Conservation (phyloP, 345 rosid genomes). For the Anastatica hierochuntica region DNA sequence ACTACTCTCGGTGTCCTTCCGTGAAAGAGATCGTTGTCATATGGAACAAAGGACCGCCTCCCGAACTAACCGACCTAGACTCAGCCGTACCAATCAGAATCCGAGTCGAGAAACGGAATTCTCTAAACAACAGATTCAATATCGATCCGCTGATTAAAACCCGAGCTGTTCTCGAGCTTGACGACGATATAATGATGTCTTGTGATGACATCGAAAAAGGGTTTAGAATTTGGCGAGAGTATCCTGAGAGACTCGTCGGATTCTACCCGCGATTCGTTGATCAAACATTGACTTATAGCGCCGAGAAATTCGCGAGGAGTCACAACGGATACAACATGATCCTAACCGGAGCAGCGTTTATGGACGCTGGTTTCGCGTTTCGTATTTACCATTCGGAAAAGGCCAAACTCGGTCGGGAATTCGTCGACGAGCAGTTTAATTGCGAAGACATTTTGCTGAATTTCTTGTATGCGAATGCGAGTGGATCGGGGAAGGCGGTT, state of each 20-base stretch:
- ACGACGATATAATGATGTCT: slow-evolving; percentile 91
- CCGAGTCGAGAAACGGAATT: slow-evolving; percentile 58
- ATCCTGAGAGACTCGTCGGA: slow-evolving; percentile 81
- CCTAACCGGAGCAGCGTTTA: slow-evolving; percentile 92
- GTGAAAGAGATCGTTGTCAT: slow-evolving; percentile 90
- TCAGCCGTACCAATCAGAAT: slow-evolving; percentile 85
- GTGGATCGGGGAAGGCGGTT: slow-evolving; percentile 37
- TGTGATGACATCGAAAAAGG: slow-evolving; percentile 81
- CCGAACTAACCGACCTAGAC: slow-evolving; percentile 49
- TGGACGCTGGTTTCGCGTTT: slow-evolving; percentile 56
- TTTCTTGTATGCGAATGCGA: slow-evolving; percentile 74
- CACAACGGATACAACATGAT: slow-evolving; percentile 80
- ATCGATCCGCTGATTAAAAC: slow-evolving; percentile 60
- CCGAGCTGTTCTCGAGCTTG: slow-evolving; percentile 83
- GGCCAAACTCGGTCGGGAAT: slow-evolving; percentile 53
- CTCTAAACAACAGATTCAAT: slow-evolving; percentile 81
- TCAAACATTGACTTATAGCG: slow-evolving; percentile 52
- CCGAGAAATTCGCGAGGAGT: slow-evolving; percentile 65
- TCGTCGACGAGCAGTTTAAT: slow-evolving; percentile 63
- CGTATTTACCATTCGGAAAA: slow-evolving; percentile 48
- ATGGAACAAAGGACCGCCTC: slow-evolving; percentile 94
- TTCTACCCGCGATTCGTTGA: slow-evolving; percentile 71
- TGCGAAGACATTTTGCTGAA: slow-evolving; percentile 88
- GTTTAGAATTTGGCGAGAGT: slow-evolving; percentile 74
- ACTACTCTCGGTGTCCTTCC: slow-evolving; percentile 84